These are phyloP conservation scores for Trichocladium uniseriatum DNA, from an alignment of 495 filamentous ascomycete species.

Conservation along the genomic window DNA sequence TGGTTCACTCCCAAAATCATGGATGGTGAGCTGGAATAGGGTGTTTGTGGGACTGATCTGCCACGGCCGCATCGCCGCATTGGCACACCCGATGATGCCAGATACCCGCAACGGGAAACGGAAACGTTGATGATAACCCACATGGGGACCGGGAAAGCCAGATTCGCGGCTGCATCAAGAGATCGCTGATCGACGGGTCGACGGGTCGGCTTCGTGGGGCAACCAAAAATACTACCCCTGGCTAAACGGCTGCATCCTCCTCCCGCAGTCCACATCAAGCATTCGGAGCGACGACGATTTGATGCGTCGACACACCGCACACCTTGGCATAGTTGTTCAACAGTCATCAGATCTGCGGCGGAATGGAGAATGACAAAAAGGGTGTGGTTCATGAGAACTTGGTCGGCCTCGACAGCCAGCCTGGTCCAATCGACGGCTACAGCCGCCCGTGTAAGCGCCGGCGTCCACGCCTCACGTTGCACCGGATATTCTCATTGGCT, in stretches of 20 bases:
- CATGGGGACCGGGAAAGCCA: background rate
- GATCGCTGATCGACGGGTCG: constrained; percentile 9
- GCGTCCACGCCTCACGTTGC: constrained; percentile 13
- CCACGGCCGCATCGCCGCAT: background rate
- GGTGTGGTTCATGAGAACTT: constrained; percentile 9
- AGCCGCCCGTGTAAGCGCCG: constrained; percentile 28
- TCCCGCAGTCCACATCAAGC: background rate
- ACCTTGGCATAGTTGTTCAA: background rate
- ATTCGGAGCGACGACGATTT: background rate
- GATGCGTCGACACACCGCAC: background rate
- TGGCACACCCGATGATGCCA: background rate
- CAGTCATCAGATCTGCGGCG: no score
- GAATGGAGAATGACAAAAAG: background rate
- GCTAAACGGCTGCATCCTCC: background rate
- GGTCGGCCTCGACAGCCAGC: constrained; percentile 2
- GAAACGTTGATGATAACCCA: background rate
- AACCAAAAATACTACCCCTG: background rate
- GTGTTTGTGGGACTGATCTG: no score
- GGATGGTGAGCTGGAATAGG: no score
- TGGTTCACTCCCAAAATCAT: no score
- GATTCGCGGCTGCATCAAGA: constrained; percentile 10
- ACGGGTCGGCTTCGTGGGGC: background rate
- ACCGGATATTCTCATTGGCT: constrained; percentile 20
- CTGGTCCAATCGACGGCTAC: constrained; percentile 19
- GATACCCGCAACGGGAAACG: background rate